phyloP scores from a whole-genome alignment of 148 eudicot genomes.

The Chenopodium berlandieri region DNA sequence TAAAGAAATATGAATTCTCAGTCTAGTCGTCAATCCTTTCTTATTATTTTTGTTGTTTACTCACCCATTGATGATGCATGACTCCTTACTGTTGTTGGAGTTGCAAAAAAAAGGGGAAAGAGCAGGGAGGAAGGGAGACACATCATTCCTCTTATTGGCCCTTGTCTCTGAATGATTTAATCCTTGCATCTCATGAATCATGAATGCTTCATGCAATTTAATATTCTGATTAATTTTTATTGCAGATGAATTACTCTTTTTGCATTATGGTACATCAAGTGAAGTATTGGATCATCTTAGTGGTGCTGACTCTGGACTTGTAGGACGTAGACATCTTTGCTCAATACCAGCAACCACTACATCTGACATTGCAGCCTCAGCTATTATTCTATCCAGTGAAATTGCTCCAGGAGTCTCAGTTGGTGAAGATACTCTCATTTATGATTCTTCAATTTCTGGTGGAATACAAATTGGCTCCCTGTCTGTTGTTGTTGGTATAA shows the following conservation, averaged over 20 bases:
- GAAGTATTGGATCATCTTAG: conserved; percentile 92
- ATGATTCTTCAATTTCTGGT: conserved; percentile 79
- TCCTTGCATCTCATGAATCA: background rate
- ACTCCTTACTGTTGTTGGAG: conserved; percentile 3
- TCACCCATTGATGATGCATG: background rate
- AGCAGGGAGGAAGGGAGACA: background rate
- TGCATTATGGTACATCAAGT: conserved; percentile 97
- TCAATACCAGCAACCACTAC: conserved; percentile 92
- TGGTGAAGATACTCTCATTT: conserved; percentile 94
- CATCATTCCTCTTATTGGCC: too few species aligned
- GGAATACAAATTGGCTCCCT: conserved; percentile 84
- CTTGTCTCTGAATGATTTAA: background rate
- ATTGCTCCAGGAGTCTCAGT: conserved; percentile 78
- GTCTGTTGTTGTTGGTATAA: conserved; percentile 76
- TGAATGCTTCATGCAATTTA: background rate
- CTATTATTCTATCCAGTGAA: conserved; percentile 79
- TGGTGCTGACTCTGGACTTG: conserved; percentile 65
- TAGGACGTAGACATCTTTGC: conserved; percentile 89
- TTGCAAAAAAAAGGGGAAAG: background rate
- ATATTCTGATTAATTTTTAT: background rate
- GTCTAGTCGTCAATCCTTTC: background rate
- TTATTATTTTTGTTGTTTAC: background rate
- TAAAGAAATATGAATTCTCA: background rate
- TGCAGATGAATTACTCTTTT: conserved; percentile 83
- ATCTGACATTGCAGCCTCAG: conserved; percentile 93